Percentiles rank a stretch among this genome's conserved stretches.
phyloP scores from a whole-genome alignment of 371 early-diverging fungal genomes.

The Mortierella sp. region DNA sequence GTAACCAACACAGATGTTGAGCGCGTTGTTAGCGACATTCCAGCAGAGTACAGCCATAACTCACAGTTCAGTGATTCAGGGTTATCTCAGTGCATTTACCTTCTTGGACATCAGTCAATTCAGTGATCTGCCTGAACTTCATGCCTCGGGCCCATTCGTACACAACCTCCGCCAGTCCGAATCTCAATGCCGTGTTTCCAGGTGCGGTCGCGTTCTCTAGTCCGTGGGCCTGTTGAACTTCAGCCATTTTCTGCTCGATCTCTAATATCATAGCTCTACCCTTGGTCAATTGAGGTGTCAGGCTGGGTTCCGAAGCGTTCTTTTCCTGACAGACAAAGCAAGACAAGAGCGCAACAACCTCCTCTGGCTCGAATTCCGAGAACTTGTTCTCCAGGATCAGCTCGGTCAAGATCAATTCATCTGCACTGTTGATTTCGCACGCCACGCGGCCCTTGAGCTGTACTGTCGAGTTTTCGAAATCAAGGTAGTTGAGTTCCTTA shows the following conservation, averaged over 20 bases:
- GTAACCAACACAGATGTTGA: too few relatives aligned
- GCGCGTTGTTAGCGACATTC: neutral
- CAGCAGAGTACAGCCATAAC: too few relatives aligned
- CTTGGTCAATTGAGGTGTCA: slow-evolving; percentile 50
- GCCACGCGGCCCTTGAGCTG: slow-evolving; percentile 99
- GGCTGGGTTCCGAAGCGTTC: slow-evolving; percentile 46
- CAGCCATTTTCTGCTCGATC: slow-evolving; percentile 77
- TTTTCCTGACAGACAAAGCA: slow-evolving; percentile 98
- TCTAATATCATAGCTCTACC: slow-evolving; percentile 71
- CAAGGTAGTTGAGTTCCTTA: slow-evolving; percentile 80
- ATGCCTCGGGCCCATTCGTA: slow-evolving; percentile 98
- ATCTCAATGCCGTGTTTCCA: slow-evolving; percentile 63
- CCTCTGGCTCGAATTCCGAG: slow-evolving; percentile 88
- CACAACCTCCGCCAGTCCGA: slow-evolving; percentile 96
- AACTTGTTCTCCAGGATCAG: slow-evolving; percentile 97
- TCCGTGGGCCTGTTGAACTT: slow-evolving; percentile 79
- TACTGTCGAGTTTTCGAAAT: slow-evolving; percentile 81
- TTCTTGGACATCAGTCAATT: slow-evolving; percentile 95
- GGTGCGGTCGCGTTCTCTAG: slow-evolving; percentile 56
- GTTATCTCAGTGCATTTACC: slow-evolving; percentile 55
- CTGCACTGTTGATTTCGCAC: slow-evolving; percentile 97
- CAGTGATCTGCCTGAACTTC: slow-evolving; percentile 94
- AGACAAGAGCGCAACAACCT: slow-evolving; percentile 95
- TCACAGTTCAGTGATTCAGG: neutral
- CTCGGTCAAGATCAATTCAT: slow-evolving; percentile 97